Conservation (phyloP, 768 basidiomycete genomes). For the Suillus luteus region DNA sequence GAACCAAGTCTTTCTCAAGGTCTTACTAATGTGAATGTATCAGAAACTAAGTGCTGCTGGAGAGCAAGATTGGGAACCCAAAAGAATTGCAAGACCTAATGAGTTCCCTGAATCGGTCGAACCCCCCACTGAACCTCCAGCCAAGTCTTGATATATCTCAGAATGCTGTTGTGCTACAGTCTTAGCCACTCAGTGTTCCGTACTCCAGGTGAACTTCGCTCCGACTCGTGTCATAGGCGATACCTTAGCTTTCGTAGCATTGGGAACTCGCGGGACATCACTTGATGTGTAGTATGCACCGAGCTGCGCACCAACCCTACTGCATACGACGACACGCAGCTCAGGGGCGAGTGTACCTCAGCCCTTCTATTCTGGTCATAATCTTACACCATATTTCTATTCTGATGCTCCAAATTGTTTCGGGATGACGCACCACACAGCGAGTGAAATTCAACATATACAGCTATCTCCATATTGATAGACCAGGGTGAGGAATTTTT, state of each 20-base stretch:
- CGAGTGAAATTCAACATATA: neutral
- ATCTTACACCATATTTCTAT: neutral
- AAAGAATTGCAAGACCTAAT: constrained; percentile 77
- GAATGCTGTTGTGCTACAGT: neutral
- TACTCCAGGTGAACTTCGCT: too few relatives aligned
- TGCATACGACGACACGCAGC: neutral
- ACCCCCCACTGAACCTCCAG: constrained; percentile 61
- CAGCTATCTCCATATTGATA: neutral
- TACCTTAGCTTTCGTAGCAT: neutral
- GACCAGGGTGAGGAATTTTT: neutral
- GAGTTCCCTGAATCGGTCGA: constrained; percentile 96
- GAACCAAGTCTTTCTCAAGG: neutral
- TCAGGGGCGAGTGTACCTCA: neutral
- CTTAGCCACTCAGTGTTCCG: neutral
- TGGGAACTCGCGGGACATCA: neutral
- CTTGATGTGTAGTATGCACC: neutral
- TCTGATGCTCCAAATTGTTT: neutral
- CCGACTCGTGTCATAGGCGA: neutral
- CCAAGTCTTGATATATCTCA: constrained; percentile 9
- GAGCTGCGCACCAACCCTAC: neutral
- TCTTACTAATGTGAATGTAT: constrained; percentile 8
- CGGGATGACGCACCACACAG: neutral
- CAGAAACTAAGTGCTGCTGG: constrained; percentile 66
- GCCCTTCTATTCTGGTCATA: neutral
- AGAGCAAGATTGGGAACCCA: constrained; percentile 84